Percentiles rank a stretch among this genome's conserved stretches.
Evolutionary conservation across 208 protist species (phyloP).

Genomic region (Trypanosoma cruzi): DNA sequence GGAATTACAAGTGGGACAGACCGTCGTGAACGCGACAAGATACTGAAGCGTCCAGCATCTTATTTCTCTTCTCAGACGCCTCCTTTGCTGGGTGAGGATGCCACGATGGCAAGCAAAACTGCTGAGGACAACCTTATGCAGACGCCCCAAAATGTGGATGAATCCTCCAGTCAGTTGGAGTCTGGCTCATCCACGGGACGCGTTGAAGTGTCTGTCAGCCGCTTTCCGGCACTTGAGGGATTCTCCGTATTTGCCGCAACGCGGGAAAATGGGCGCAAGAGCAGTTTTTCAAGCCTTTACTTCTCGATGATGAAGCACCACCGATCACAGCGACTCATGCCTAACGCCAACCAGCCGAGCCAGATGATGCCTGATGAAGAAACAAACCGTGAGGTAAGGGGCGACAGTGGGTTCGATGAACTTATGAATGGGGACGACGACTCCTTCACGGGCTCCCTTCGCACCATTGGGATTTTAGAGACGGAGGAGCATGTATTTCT

Average conservation of each 20-base stretch:
- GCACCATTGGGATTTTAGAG: constrained; percentile 42
- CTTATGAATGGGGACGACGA: constrained; percentile 15
- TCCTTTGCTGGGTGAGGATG: background rate
- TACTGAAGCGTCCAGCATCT: background rate
- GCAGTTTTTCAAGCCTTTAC: constrained; percentile 45
- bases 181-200: background rate
- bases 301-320: constrained; percentile 38
- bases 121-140: background rate
- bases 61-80: background rate
- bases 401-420: constrained; percentile 6
- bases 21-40: background rate
- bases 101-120: background rate
- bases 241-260: constrained; percentile 15
- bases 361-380: constrained; percentile 8
- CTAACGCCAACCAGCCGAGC: background rate
- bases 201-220: background rate
- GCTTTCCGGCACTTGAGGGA: background rate
- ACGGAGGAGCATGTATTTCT: constrained; percentile 64
- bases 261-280: constrained; percentile 31
- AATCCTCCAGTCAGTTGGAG: background rate
- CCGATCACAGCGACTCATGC: background rate
- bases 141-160: background rate
- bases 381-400: constrained; percentile 8
- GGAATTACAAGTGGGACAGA: background rate
- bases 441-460: constrained; percentile 2